Base-by-base conservation (phyloP, 306 rosid genomes). In the Pachyrhizus erosus region DNA sequence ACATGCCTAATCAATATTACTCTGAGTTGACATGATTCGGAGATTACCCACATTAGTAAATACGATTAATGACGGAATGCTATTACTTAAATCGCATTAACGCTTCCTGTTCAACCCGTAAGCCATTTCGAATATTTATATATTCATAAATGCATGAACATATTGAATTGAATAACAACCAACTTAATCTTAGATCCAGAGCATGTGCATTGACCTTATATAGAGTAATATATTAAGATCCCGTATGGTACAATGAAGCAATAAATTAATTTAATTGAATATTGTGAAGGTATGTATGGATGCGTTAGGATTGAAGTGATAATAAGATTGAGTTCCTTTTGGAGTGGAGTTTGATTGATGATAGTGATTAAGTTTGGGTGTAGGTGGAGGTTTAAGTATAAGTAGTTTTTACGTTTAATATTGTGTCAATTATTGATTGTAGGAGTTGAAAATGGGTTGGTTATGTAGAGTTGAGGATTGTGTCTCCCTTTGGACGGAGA, bases 151-250 rank as follows among this genome's bases (percentile, higher is more conserved):
- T 82, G 55, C 64, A 76, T 20, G 74, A 83, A 75, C 52, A 11
- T 26, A 1, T 60, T 70, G 45, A 40, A 43, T 78, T 77, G 1
- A 61, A 33, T 3, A 51, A 26, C 58, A 46, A 27, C 45, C 58
- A 46, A 27, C 45, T 74, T 39, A 24, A 54, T 75, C 58, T 34
- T 34, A 80, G 79, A 84, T 80, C 70, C 42, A 75, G 60, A 69
- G n/a, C 79, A 80, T 51, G 82, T 85, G 76, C 85, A 13, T 39
- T 69, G 9, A 52, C 57, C 57, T 43, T 17, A 11, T 8, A 43
- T 15, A 54, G 2, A 54, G 2, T 33, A 33, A 4, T 37, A 37
- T 7, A 37, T 37, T 37, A 37, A 10, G 42, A 0, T 0, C 2
- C 42, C 10, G 42, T 37, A 37, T 37, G 2, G 42, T 37, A 6